Conservation (phyloP, 352 stramenopile species). For the Globisporangium perplexum region DNA sequence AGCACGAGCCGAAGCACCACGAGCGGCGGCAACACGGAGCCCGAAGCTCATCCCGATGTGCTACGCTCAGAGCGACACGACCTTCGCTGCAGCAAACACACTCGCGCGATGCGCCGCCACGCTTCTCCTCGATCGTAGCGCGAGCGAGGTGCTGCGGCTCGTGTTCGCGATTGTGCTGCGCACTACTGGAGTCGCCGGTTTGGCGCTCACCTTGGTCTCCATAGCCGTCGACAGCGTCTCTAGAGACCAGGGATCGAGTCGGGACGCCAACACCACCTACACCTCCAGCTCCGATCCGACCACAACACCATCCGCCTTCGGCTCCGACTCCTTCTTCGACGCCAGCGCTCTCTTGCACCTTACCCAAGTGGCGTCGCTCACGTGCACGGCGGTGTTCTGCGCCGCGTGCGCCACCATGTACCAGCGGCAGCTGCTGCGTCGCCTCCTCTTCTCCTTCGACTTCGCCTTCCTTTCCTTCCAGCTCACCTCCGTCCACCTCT, state of each 20-base stretch:
- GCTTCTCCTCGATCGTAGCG: neutral
- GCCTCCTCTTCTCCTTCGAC: slow-evolving; percentile 32
- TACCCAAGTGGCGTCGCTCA: slow-evolving; percentile 4
- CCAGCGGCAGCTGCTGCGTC: slow-evolving; percentile 21
- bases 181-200: neutral
- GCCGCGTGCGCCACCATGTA: slow-evolving; percentile 5
- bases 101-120: neutral
- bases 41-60: neutral
- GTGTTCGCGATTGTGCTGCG: neutral
- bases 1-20: too few relatives aligned
- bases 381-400: slow-evolving; percentile 13
- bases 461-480: slow-evolving; percentile 32
- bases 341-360: neutral
- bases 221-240: neutral
- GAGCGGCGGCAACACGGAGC: too few relatives aligned
- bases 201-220: neutral
- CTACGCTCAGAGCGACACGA: neutral
- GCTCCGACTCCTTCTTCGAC: neutral
- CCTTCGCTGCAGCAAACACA: neutral
- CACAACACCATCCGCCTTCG: neutral
- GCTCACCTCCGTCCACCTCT: slow-evolving; percentile 20
- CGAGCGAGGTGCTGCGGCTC: neutral
- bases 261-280: neutral
- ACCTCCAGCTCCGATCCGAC: neutral
- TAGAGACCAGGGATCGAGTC: neutral